Conservation (phyloP, 345 rosid genomes). For the Gossypium raimondii region DNA sequence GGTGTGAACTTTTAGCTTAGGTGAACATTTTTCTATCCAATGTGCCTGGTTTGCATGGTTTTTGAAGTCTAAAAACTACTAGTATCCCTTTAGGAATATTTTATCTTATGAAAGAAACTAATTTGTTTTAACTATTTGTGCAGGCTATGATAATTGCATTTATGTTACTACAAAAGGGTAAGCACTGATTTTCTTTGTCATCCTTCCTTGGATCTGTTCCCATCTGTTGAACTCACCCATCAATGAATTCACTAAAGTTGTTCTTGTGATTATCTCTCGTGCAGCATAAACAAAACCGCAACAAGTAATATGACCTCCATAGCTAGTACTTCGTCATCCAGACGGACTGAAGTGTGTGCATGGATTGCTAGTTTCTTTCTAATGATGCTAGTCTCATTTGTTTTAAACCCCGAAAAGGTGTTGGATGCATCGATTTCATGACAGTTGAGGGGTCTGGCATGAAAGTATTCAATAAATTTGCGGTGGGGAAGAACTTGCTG, state of each 20-base stretch:
- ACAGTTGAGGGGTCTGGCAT: background rate
- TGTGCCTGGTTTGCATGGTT: background rate
- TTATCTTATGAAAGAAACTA: background rate
- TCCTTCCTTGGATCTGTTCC: background rate
- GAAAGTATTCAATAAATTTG: background rate
- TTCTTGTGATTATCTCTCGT: background rate
- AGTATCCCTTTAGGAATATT: background rate
- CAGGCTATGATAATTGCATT: slow-evolving; percentile 70
- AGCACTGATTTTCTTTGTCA: slow-evolving; percentile 17
- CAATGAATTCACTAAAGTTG: background rate
- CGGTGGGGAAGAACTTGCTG: background rate
- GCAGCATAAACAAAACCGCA: background rate
- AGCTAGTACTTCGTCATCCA: background rate
- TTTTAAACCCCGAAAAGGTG: background rate
- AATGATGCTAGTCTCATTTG: background rate
- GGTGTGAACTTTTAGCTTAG: background rate
- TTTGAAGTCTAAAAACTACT: background rate
- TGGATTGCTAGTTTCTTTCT: background rate
- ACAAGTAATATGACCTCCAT: background rate
- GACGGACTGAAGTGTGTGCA: background rate
- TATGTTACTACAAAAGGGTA: slow-evolving; percentile 38
- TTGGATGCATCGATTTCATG: background rate
- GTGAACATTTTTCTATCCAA: background rate
- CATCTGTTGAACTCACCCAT: background rate
- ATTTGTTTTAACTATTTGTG: slow-evolving; percentile 12